A percentile compares a stretch with the other conserved stretches of the same genome.
Conservation (phyloP, 768 basidiomycete species). For the Leccinum subgranulosum region DNA sequence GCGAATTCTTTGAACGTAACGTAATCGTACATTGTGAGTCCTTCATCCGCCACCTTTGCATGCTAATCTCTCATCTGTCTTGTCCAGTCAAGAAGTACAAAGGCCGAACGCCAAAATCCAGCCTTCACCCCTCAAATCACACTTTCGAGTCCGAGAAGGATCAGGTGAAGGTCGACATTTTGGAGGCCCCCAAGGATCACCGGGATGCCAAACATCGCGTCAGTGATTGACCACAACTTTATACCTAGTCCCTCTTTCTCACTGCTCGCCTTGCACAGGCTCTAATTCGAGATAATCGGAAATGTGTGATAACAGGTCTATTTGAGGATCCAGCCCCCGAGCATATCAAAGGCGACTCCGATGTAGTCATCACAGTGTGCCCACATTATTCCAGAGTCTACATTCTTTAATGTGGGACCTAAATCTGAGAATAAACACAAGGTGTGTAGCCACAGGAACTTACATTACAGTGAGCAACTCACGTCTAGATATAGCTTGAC, state of each 20-base stretch:
- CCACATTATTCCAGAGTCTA: slow-evolving; percentile 7
- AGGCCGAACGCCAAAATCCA: slow-evolving; percentile 20
- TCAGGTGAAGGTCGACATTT: neutral
- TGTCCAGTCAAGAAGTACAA: slow-evolving; percentile 13
- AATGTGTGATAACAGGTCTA: slow-evolving; percentile 31
- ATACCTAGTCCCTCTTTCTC: neutral
- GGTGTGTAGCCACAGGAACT: neutral
- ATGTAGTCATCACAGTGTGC: neutral
- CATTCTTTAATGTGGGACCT: neutral
- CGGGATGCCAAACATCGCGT: slow-evolving; percentile 2
- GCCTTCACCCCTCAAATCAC: slow-evolving; percentile 12
- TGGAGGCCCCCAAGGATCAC: neutral
- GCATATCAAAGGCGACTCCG: neutral
- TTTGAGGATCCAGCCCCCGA: slow-evolving; percentile 13
- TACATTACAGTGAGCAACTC: neutral
- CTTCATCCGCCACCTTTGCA: neutral
- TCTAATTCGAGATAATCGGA: slow-evolving; percentile 34
- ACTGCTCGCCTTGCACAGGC: slow-evolving; percentile 24
- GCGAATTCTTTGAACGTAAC: slow-evolving; percentile 2
- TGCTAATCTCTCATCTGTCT: neutral
- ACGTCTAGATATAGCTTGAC: neutral
- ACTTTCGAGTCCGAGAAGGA: slow-evolving; percentile 13
- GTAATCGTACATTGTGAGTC: slow-evolving; percentile 5
- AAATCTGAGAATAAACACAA: neutral
- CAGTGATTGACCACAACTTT: neutral